Evolutionary conservation across 1,284 basidiomycete species (phyloP).

Genomic region (Boletus smithii): DNA sequence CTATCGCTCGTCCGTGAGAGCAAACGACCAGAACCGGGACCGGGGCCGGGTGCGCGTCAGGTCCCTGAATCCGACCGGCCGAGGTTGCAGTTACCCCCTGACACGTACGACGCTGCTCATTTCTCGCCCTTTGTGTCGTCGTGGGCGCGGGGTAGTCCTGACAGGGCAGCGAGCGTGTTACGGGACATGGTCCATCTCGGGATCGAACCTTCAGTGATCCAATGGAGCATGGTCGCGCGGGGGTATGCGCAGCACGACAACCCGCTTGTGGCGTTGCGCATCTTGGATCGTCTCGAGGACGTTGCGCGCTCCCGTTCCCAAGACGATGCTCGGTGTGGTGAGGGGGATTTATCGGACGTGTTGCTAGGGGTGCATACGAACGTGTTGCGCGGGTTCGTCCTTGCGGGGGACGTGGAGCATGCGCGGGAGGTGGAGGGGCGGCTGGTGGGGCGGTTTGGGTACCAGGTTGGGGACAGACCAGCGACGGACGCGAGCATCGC

Average conservation of each 20-base stretch:
- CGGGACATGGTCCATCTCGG: conserved; percentile 36
- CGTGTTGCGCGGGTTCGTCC: conserved; percentile 32
- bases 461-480: conserved; percentile 17
- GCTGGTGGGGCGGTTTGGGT: conserved; percentile 20
- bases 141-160: conserved; percentile 19
- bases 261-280: conserved; percentile 19
- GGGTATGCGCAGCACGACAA: conserved; percentile 19
- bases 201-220: conserved; percentile 26
- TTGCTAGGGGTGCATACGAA: conserved; percentile 29
- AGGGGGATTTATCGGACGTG: too few relatives aligned
- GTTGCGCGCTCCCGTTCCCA: neutral
- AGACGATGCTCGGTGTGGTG: neutral
- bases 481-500: conserved; percentile 25
- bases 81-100: conserved; percentile 15
- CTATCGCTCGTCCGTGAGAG: conserved; percentile 21
- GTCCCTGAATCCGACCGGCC: neutral
- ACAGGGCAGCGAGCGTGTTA: conserved; percentile 25
- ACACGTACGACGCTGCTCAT: conserved; percentile 26
- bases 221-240: conserved; percentile 27
- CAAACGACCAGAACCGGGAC: neutral
- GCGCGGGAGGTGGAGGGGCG: conserved; percentile 29
- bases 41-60: too few relatives aligned
- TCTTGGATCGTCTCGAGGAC: conserved; percentile 24
- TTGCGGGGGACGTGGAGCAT: conserved; percentile 16
- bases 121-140: conserved; percentile 30